Base-by-base conservation (phyloP, 2,329 filamentous ascomycete genomes). In the Penicillium brevicompactum region DNA sequence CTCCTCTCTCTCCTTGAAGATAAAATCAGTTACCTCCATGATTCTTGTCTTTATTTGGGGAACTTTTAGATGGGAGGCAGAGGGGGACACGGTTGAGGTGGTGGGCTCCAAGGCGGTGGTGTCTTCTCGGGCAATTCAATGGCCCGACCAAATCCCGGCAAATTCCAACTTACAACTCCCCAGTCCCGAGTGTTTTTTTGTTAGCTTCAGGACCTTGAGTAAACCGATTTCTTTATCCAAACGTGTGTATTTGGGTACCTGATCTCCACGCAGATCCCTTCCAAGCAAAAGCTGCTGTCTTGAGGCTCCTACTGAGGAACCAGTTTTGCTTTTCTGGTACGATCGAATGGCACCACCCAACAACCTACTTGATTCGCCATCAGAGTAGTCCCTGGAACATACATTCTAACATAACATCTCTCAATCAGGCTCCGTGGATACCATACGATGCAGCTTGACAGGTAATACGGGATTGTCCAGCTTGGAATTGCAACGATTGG, bases 21-120 rank as follows among this genome's bases (percentile, higher is more conserved):
- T 80, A 62, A 91, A 92, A 64, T 85, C 85, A 53, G 94, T 97
- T 75, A 97, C 91, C 62, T 97, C 91, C 93, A 97, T 97, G 47
- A 47, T 46, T 27, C 37, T 48, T 42, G 24, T 22, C 40, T 43
- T 42, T 46, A 46, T 44, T n/a, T 53, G 34, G 51, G 38, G n/a
- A 40, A 30, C 21, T 30, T 22, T 16, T 11, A 27, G 51, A 53
- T 57, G 49, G 46, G 55, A 49, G 42, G 44, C n/a, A 42, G 40
- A 57, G 49, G 53, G 38, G 49, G 53, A 57, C 49, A 58, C 52
- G 57, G 51, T 56, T 59, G 57, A 54, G 50, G 55, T 63, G 62
- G 64, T 60, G 62, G 65, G 63, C 53, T 57, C 53, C 24, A 67
- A 64, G 64, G 66, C 63, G 67, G 67, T 71, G 62, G 62, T 63